phyloP scores from a whole-genome alignment of 2,329 filamentous ascomycete genomes.

The Sporothrix brunneoviolacea region DNA sequence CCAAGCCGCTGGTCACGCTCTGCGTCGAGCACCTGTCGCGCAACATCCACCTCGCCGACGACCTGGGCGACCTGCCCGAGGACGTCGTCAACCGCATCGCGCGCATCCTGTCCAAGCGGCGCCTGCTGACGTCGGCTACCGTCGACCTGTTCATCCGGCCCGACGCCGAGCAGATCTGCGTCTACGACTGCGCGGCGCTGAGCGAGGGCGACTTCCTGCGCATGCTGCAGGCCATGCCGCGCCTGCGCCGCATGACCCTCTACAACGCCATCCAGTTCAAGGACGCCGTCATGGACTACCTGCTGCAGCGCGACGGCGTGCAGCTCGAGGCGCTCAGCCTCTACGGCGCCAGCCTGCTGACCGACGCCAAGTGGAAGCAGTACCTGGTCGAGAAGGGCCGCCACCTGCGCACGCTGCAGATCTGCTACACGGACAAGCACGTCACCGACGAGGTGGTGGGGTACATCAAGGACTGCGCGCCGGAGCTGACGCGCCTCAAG shows the following conservation, averaged over 20 bases:
- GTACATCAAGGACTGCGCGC: constrained; percentile 57
- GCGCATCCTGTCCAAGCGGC: constrained; percentile 52
- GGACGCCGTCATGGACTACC: constrained; percentile 73
- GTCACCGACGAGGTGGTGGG: constrained; percentile 66
- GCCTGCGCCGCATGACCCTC: constrained; percentile 64
- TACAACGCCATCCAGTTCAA: constrained; percentile 90
- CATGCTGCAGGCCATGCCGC: constrained; percentile 70
- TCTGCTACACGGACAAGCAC: constrained; percentile 78
- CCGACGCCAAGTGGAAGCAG: constrained; percentile 66
- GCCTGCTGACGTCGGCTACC: constrained; percentile 48
- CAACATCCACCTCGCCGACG: constrained; percentile 56
- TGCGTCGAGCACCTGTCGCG: constrained; percentile 57
- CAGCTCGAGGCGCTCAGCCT: constrained; percentile 69
- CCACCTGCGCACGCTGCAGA: constrained; percentile 60
- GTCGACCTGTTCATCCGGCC: constrained; percentile 52
- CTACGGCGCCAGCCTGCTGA: constrained; percentile 77
- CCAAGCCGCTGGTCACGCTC: constrained; percentile 60
- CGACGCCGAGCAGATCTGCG: constrained; percentile 41
- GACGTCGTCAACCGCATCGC: constrained; percentile 52
- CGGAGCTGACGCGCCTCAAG: constrained; percentile 67
- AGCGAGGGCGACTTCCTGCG: constrained; percentile 68
- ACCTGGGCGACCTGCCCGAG: constrained; percentile 53
- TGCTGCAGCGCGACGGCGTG: constrained; percentile 60
- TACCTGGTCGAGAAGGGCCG: constrained; percentile 61
- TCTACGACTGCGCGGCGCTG: constrained; percentile 59